Conservation (phyloP, 169 alveolate genomes). For the Plasmodium berghei region DNA sequence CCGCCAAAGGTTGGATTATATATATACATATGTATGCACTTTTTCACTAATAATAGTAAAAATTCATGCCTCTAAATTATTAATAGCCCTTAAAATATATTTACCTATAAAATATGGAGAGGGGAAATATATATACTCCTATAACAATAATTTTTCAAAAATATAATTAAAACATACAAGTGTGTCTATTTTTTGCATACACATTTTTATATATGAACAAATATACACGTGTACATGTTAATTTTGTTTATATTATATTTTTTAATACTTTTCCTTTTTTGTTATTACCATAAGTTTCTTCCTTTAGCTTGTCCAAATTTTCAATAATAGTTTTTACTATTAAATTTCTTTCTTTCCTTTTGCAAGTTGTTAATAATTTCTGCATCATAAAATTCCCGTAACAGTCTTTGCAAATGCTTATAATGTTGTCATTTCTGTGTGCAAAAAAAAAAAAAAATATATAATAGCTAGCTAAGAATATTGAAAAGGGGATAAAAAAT, state of each 20-base stretch:
- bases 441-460: background rate
- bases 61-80: slow-evolving; percentile 39
- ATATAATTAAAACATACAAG: too few relatives aligned
- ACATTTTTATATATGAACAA: background rate
- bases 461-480: background rate
- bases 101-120: slow-evolving; percentile 18
- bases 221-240: background rate
- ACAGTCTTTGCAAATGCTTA: slow-evolving; percentile 70
- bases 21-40: too few relatives aligned
- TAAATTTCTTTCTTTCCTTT: slow-evolving; percentile 33
- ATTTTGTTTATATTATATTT: background rate
- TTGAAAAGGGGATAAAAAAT: background rate
- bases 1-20: too few relatives aligned
- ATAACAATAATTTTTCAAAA: too few relatives aligned
- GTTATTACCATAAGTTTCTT: slow-evolving; percentile 58
- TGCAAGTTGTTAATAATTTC: slow-evolving; percentile 51
- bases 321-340: slow-evolving; percentile 37
- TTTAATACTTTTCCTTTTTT: background rate
- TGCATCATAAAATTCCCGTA: slow-evolving; percentile 75
- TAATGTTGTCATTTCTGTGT: slow-evolving; percentile 53
- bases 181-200: background rate
- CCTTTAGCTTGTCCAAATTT: slow-evolving; percentile 43
- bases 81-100: slow-evolving; percentile 68
- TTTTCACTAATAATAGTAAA: background rate
- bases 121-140: background rate